These are phyloP conservation scores for Isatis tinctoria DNA, from an alignment of 345 rosid genomes.

Conservation along the genomic window DNA sequence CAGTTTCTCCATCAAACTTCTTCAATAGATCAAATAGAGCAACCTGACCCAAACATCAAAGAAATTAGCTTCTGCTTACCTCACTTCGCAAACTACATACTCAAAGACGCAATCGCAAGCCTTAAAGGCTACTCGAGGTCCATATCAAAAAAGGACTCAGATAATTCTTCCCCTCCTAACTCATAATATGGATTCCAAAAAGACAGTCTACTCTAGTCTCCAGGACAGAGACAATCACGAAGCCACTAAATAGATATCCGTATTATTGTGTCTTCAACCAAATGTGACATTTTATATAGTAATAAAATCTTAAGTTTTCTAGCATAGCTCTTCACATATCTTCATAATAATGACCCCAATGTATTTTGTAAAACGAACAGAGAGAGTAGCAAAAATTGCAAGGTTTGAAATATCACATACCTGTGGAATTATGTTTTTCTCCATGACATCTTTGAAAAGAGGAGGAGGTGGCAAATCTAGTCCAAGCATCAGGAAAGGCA, in stretches of 20 bases:
- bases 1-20: conserved; percentile 90
- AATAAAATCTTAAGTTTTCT: background rate
- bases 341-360: background rate
- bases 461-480: conserved; percentile 98
- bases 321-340: background rate
- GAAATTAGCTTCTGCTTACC: conserved; percentile 6
- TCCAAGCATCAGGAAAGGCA: conserved; percentile 96
- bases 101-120: background rate
- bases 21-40: conserved; percentile 83
- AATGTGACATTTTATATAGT: background rate
- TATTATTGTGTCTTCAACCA: background rate
- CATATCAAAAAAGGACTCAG: background rate
- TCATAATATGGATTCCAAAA: background rate
- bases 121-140: background rate
- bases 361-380: background rate
- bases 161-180: background rate
- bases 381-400: background rate
- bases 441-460: conserved; percentile 96
- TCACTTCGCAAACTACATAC: background rate
- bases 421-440: conserved; percentile 98
- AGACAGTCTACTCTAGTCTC: background rate
- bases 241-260: background rate
- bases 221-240: background rate
- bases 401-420: conserved; percentile 31
- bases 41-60: conserved; percentile 47